A percentile compares a stretch with the other conserved stretches of the same genome.
Conservation (phyloP, 257 asterid species). For the Vinca minor region DNA sequence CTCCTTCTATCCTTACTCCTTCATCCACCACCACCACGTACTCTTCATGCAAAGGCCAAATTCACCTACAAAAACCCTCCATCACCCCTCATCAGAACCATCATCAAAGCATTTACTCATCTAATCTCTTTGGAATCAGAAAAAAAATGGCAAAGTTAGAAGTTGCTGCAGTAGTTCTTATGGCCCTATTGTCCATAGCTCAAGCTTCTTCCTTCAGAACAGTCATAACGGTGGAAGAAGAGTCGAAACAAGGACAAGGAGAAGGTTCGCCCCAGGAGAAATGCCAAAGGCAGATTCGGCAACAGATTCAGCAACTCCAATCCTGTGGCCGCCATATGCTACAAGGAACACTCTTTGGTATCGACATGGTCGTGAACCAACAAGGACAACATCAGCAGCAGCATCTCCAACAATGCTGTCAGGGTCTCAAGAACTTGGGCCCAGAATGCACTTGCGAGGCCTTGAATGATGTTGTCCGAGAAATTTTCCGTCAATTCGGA, state of each 20-base stretch:
- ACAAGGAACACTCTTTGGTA: neutral
- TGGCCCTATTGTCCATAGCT: conserved; percentile 31
- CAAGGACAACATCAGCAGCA: conserved; percentile 6
- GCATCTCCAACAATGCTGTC: conserved; percentile 12
- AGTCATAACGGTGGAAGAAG: conserved; percentile 26
- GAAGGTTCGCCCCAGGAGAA: too few relatives aligned
- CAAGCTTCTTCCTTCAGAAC: conserved; percentile 34
- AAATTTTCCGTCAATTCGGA: too few relatives aligned
- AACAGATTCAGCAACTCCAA: conserved; percentile 25
- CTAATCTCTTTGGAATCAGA: too few relatives aligned
- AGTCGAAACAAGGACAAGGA: neutral
- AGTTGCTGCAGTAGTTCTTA: conserved; percentile 28
- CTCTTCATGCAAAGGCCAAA: conserved; percentile 2
- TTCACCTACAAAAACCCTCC: conserved; percentile 2
- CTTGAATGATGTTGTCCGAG: conserved; percentile 1
- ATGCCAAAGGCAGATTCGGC: conserved; percentile 35
- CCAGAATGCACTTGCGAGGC: conserved; percentile 7
- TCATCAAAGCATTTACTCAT: too few relatives aligned
- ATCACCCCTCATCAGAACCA: neutral
- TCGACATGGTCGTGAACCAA: neutral
- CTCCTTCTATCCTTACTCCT: too few relatives aligned
- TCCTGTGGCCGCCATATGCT: conserved; percentile 27
- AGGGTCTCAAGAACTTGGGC: conserved; percentile 2
- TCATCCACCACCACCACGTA: neutral
- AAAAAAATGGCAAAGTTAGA: conserved; percentile 30